These are phyloP conservation scores for Clathrus columnatus DNA, from an alignment of 768 basidiomycete genomes.

Conservation along the genomic window DNA sequence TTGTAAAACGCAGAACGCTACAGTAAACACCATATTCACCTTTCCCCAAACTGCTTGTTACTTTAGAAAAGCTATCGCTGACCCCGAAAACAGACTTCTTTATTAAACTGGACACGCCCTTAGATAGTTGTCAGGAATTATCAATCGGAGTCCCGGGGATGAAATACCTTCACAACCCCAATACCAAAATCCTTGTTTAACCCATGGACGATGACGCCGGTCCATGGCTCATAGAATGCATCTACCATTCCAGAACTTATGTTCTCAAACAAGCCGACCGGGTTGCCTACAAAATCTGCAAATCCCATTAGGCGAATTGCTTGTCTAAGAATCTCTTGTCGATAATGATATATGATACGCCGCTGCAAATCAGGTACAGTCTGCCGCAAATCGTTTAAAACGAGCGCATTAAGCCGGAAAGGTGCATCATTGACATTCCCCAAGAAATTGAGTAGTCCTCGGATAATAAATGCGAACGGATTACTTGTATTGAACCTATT, in stretches of 20 bases:
- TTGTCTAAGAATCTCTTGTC: constrained; percentile 87
- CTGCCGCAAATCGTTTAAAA: constrained; percentile 89
- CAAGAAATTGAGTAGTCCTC: constrained; percentile 92
- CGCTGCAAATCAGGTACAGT: constrained; percentile 75
- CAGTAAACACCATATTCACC: constrained; percentile 34
- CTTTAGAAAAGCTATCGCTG: constrained; percentile 94
- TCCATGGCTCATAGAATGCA: constrained; percentile 98
- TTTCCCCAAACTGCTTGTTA: constrained; percentile 96
- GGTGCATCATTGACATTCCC: constrained; percentile 97
- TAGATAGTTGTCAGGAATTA: constrained; percentile 8
- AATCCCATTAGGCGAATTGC: constrained; percentile 96
- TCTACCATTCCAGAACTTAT: constrained; percentile 97
- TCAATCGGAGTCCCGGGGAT: neutral
- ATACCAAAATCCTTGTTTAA: constrained; percentile 82
- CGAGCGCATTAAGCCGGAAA: constrained; percentile 87
- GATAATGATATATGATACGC: constrained; percentile 85
- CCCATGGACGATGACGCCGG: constrained; percentile 93
- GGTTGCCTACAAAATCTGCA: constrained; percentile 93
- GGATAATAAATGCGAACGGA: constrained; percentile 86
- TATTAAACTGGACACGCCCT: constrained; percentile 96
- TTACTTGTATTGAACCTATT: constrained; percentile 45
- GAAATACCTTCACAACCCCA: constrained; percentile 81
- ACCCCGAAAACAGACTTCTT: constrained; percentile 98
- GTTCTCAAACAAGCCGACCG: constrained; percentile 95
- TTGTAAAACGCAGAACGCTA: constrained; percentile 1